phyloP scores from a whole-genome alignment of 2,329 filamentous ascomycete species.

The Ophiostoma novo-ulmi region DNA sequence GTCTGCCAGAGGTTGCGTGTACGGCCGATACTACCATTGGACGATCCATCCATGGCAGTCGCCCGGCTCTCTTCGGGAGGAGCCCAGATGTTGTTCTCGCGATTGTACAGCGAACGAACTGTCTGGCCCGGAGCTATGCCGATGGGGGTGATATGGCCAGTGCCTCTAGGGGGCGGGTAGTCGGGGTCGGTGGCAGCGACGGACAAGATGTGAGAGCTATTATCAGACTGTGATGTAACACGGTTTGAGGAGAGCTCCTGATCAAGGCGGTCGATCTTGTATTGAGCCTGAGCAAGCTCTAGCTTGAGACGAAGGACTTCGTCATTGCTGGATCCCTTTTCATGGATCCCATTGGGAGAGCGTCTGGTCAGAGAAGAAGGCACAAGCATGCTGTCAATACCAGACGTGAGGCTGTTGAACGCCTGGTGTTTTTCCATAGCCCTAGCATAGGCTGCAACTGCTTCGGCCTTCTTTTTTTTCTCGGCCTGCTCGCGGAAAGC shows the following conservation, averaged over 20 bases:
- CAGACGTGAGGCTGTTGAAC: slow-evolving; percentile 49
- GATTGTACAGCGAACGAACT: slow-evolving; percentile 37
- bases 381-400: slow-evolving; percentile 44
- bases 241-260: slow-evolving; percentile 62
- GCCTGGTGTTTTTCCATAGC: slow-evolving; percentile 46
- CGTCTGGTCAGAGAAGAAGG: slow-evolving; percentile 45
- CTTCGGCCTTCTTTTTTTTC: slow-evolving; percentile 43
- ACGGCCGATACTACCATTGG: slow-evolving; percentile 35
- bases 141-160: slow-evolving; percentile 22
- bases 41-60: slow-evolving; percentile 52
- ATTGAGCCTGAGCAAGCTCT: slow-evolving; percentile 66
- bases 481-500: slow-evolving; percentile 56
- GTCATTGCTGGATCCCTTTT: slow-evolving; percentile 44
- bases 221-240: slow-evolving; percentile 50
- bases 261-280: slow-evolving; percentile 65
- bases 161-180: slow-evolving; percentile 27
- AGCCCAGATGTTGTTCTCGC: slow-evolving; percentile 49
- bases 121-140: slow-evolving; percentile 29
- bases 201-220: slow-evolving; percentile 51
- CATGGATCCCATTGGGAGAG: slow-evolving; percentile 44
- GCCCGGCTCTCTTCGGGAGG: slow-evolving; percentile 51
- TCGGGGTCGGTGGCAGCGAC: slow-evolving; percentile 38
- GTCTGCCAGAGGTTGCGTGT: slow-evolving; percentile 24
- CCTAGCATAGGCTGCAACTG: slow-evolving; percentile 35
- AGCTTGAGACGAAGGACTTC: slow-evolving; percentile 65